A percentile compares a stretch with the other conserved stretches of the same genome.
Conservation (phyloP, 2,329 filamentous ascomycete species). For the Talaromyces sp. region DNA sequence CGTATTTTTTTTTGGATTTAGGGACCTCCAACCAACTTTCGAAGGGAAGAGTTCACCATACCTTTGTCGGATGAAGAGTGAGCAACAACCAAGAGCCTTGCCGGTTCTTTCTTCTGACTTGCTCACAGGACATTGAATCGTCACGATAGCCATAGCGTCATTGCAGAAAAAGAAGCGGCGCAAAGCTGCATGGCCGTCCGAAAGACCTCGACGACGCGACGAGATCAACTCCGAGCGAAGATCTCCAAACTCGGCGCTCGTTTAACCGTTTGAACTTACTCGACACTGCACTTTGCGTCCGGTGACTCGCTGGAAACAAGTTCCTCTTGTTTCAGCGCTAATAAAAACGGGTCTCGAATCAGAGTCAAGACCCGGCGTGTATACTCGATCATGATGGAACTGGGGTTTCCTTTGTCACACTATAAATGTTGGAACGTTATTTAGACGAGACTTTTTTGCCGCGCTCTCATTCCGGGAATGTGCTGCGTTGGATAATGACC, state of each 20-base stretch:
- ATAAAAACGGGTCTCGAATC: not conserved
- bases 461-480: slow-evolving; percentile 4
- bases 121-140: slow-evolving; percentile 28
- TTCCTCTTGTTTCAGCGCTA: not conserved
- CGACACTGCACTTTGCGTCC: not conserved
- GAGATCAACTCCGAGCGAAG: slow-evolving; percentile 14
- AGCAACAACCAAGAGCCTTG: slow-evolving; percentile 13
- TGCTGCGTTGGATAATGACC: slow-evolving; percentile 1
- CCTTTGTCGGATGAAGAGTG: slow-evolving; percentile 35
- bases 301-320: not conserved
- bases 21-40: slow-evolving; percentile 39
- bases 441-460: slow-evolving; percentile 32
- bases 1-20: slow-evolving; percentile 13
- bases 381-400: slow-evolving; percentile 1
- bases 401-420: slow-evolving; percentile 21
- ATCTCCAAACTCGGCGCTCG: slow-evolving; percentile 1
- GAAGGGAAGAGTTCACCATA: slow-evolving; percentile 35
- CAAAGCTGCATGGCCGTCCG: slow-evolving; percentile 18
- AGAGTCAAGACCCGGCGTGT: slow-evolving; percentile 3
- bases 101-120: slow-evolving; percentile 15
- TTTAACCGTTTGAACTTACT: not conserved
- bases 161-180: slow-evolving; percentile 22
- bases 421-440: slow-evolving; percentile 41
- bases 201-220: slow-evolving; percentile 18
- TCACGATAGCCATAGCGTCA: slow-evolving; percentile 23